Conservation (phyloP, 192 early-diverging fungal genomes). For the Umbelopsis ramanniana region DNA sequence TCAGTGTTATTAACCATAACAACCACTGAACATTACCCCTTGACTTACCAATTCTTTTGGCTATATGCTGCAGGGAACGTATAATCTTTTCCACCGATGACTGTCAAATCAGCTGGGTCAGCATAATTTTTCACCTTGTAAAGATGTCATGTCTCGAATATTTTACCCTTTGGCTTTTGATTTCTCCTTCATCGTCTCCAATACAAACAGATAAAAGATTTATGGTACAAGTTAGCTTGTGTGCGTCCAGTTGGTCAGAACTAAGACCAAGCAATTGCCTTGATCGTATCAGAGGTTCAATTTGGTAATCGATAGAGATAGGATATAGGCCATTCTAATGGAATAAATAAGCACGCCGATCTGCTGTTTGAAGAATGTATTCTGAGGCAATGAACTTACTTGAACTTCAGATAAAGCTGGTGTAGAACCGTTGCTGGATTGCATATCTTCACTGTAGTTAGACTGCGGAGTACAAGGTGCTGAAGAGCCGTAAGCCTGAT, state of each 20-base stretch:
- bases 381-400: neutral
- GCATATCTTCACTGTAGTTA: neutral
- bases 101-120: neutral
- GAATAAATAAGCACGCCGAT: neutral
- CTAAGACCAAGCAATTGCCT: neutral
- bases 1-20: neutral
- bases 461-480: slow-evolving; percentile 11
- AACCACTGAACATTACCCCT: neutral
- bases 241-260: neutral
- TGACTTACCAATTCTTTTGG: slow-evolving; percentile 1
- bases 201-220: neutral
- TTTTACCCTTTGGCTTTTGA: slow-evolving; percentile 3
- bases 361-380: neutral
- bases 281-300: slow-evolving; percentile 10
- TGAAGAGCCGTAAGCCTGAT: neutral
- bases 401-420: neutral
- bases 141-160: neutral
- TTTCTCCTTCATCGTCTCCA: neutral
- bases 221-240: slow-evolving; percentile 9
- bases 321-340: neutral
- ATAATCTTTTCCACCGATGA: neutral
- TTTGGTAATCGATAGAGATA: neutral
- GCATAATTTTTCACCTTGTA: neutral
- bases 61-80: slow-evolving; percentile 5
- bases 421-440: neutral